Percentiles rank a stretch among this genome's conserved stretches.
phyloP scores from a whole-genome alignment of 2,329 filamentous ascomycete genomes.

The Nemania abortiva region DNA sequence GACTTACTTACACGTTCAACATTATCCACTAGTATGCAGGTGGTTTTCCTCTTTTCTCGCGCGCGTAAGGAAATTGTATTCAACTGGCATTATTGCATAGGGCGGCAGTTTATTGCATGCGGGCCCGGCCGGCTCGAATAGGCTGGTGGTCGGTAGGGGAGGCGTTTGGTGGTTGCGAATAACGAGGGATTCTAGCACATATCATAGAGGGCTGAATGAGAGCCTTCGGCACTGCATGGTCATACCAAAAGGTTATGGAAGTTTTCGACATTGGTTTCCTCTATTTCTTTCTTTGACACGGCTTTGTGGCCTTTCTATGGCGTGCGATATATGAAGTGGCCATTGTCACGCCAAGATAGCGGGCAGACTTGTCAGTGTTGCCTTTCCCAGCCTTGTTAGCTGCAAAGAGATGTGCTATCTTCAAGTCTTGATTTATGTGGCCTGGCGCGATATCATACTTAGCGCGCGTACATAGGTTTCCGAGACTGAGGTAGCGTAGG shows the following conservation, averaged over 20 bases:
- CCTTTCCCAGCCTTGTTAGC: constrained; percentile 5
- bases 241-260: constrained; percentile 37
- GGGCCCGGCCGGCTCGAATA: constrained; percentile 45
- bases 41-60: constrained; percentile 40
- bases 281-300: constrained; percentile 29
- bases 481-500: constrained; percentile 21
- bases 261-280: constrained; percentile 28
- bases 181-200: constrained; percentile 49
- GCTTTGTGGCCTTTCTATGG: constrained; percentile 25
- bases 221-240: constrained; percentile 42
- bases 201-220: constrained; percentile 45
- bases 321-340: constrained; percentile 37
- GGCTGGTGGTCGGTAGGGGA: constrained; percentile 43
- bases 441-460: constrained; percentile 15
- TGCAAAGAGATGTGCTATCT: constrained; percentile 27
- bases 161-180: constrained; percentile 52
- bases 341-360: constrained; percentile 27
- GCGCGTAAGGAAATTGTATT: constrained; percentile 47
- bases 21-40: constrained; percentile 29
- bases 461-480: constrained; percentile 9
- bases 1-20: constrained; percentile 9
- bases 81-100: constrained; percentile 55
- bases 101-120: constrained; percentile 53
- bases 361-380: constrained; percentile 27
- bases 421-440: constrained; percentile 22